A percentile compares a stretch with the other conserved stretches of the same genome.
phyloP scores from a whole-genome alignment of 305 asterid species.

The Stenogyne calaminthoides region DNA sequence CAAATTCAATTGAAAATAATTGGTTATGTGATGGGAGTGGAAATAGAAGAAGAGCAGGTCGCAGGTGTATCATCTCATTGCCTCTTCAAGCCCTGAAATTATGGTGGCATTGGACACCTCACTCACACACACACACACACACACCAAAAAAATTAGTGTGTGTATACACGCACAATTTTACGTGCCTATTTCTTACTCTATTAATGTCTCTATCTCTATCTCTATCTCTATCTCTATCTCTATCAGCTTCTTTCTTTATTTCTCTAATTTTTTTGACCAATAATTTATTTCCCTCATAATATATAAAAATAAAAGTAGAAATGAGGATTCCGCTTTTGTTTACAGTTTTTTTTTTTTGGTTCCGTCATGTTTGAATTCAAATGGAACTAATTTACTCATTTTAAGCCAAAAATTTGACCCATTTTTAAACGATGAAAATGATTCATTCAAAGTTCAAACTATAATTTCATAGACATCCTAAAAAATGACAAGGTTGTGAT shows the following conservation, averaged over 20 bases:
- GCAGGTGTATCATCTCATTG: not conserved
- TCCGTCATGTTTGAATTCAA: constrained; percentile 25
- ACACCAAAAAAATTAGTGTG: not conserved
- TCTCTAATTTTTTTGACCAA: too few species aligned
- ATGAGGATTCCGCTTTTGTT: too few species aligned
- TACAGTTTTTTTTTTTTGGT: too few species aligned
- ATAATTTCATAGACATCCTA: not conserved
- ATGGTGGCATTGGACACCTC: constrained; percentile 29
- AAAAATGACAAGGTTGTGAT: not conserved
- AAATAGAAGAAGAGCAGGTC: constrained; percentile 24
- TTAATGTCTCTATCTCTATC: too few species aligned
- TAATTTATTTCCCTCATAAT: too few species aligned
- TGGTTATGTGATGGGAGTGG: constrained; percentile 16
- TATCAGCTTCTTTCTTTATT: too few species aligned
- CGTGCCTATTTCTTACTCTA: not conserved
- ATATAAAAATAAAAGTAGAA: too few species aligned
- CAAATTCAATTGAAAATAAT: not conserved
- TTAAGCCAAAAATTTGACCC: constrained; percentile 1
- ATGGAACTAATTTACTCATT: not conserved
- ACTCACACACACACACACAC: not conserved
- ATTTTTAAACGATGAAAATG: not conserved
- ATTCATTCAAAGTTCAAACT: constrained; percentile 15
- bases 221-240: too few species aligned
- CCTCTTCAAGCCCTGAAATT: constrained; percentile 15
- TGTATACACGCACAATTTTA: not conserved